Conservation (phyloP, 257 asterid genomes). For the Cordia subcordata region DNA sequence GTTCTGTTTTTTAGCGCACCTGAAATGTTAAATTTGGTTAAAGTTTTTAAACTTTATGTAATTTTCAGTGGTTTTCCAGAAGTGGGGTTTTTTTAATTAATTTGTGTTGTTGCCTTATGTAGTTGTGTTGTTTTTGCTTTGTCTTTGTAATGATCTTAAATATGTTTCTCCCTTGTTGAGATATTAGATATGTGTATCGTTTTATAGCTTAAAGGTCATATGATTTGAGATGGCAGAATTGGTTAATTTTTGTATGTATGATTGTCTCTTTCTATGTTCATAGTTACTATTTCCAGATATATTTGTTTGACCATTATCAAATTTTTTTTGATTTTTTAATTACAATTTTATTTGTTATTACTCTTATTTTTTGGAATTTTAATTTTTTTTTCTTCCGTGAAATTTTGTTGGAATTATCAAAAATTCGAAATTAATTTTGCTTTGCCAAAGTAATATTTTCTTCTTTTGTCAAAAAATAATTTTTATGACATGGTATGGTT, state of each 20-base stretch:
- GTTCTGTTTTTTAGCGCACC: slow-evolving; percentile 13
- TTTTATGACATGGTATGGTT: too few relatives aligned
- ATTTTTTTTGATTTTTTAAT: slow-evolving; percentile 5
- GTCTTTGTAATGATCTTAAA: slow-evolving; percentile 6
- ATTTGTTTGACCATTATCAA: neutral
- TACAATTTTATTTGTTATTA: slow-evolving; percentile 1
- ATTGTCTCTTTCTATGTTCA: neutral
- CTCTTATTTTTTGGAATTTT: neutral
- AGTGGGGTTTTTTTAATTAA: slow-evolving; percentile 5
- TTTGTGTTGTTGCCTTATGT: too few relatives aligned
- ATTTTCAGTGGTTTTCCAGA: slow-evolving; percentile 15
- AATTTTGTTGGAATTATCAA: neutral
- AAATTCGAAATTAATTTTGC: neutral
- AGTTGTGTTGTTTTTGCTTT: too few relatives aligned
- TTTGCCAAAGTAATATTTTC: neutral
- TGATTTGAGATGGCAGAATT: slow-evolving; percentile 1
- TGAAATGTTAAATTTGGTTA: slow-evolving; percentile 34
- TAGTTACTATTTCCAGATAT: neutral
- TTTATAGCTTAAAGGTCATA: neutral
- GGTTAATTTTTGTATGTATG: slow-evolving; percentile 5
- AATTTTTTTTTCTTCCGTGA: neutral
- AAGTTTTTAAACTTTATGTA: neutral
- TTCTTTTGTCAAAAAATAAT: neutral
- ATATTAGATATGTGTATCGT: neutral
- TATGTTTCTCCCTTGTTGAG: slow-evolving; percentile 4